Percentiles rank a stretch among this genome's conserved stretches.
These are phyloP conservation scores for Penicillium sp. DNA, from an alignment of 2,329 filamentous ascomycete genomes.

Conservation along the genomic window DNA sequence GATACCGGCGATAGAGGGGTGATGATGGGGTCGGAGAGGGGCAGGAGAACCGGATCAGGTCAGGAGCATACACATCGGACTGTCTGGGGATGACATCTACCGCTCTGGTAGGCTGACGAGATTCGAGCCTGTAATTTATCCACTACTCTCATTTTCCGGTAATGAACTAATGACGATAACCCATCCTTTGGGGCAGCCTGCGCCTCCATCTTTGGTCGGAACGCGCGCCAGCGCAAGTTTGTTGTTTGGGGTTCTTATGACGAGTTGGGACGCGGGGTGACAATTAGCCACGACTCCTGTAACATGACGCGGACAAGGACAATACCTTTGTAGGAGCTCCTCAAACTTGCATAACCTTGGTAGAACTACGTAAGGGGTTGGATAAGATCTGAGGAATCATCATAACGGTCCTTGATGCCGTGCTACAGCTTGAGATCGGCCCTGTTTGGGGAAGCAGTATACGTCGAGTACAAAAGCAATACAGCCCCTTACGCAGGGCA, in stretches of 20 bases:
- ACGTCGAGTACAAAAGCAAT: constrained; percentile 5
- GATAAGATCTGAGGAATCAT: too few relatives aligned
- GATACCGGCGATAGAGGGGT: constrained; percentile 22
- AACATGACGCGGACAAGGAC: constrained; percentile 17
- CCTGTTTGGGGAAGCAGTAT: too few relatives aligned
- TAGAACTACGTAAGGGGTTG: neutral
- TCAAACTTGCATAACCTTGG: neutral
- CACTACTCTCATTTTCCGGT: constrained; percentile 4
- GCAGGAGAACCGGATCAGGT: constrained; percentile 25
- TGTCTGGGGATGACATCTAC: constrained; percentile 25
- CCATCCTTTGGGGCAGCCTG: constrained; percentile 15
- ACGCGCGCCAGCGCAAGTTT: neutral
- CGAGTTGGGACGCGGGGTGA: constrained; percentile 7
- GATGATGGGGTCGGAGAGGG: constrained; percentile 19
- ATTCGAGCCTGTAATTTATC: constrained; percentile 6
- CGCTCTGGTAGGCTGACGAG: constrained; percentile 23
- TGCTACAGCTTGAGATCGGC: neutral
- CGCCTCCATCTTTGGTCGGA: constrained; percentile 8
- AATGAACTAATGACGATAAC: neutral
- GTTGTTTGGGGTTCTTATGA: constrained; percentile 19
- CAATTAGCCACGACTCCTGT: constrained; percentile 18
- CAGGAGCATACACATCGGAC: constrained; percentile 22
- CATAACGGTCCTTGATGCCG: too few relatives aligned
- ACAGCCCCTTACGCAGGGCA: constrained; percentile 22
- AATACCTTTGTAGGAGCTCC: constrained; percentile 8